phyloP scores from a whole-genome alignment of 352 stramenopile genomes.

The Globisporangium carolinianum region DNA sequence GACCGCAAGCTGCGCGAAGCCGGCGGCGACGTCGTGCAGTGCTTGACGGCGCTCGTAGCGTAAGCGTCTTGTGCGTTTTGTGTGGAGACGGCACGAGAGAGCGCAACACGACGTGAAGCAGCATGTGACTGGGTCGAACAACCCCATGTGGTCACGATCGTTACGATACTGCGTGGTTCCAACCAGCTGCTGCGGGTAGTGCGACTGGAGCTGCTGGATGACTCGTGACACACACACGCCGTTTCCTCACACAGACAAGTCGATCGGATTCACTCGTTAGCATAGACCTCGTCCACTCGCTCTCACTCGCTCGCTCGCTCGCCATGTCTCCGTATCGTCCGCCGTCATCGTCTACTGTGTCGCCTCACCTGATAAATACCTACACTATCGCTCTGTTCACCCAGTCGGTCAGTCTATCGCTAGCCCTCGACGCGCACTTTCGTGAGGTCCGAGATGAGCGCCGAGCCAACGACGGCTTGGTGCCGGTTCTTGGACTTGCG shows the following conservation, averaged over 20 bases:
- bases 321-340: background rate
- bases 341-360: background rate
- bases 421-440: conserved; percentile 19
- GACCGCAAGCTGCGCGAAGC: conserved; percentile 82
- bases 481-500: conserved; percentile 52
- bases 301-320: background rate
- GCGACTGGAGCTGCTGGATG: too few relatives aligned
- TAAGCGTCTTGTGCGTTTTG: conserved; percentile 5
- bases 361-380: conserved; percentile 5
- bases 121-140: background rate
- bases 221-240: too few relatives aligned
- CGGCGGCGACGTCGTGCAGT: conserved; percentile 62
- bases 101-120: background rate
- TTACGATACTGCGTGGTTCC: too few relatives aligned
- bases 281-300: background rate
- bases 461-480: conserved; percentile 10
- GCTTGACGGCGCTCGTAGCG: conserved; percentile 51
- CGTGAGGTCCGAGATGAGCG: conserved; percentile 12
- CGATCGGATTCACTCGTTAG: background rate
- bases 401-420: background rate
- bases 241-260: background rate
- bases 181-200: background rate
- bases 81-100: background rate
- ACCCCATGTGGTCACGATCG: too few relatives aligned
- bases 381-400: background rate